These are phyloP conservation scores for Colletotrichum sp. DNA, from an alignment of 2,329 filamentous ascomycete genomes.

Conservation along the genomic window DNA sequence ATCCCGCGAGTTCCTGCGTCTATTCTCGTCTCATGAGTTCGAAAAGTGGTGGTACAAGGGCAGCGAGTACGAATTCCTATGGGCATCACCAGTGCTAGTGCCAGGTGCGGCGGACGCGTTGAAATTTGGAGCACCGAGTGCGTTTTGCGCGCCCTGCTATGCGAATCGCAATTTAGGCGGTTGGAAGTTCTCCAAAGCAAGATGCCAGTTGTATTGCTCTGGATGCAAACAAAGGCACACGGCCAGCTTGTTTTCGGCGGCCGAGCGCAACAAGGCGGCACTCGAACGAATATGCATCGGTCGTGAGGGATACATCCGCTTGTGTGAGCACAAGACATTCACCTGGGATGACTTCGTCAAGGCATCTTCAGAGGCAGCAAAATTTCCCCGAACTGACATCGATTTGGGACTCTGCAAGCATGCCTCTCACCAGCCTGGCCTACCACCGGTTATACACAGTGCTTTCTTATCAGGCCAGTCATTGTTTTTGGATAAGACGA, in stretches of 20 bases:
- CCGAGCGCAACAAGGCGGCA: neutral
- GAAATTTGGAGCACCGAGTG: neutral
- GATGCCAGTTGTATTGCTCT: neutral
- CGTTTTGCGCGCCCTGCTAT: neutral
- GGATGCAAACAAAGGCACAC: neutral
- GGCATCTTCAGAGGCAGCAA: neutral
- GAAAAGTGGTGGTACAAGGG: neutral
- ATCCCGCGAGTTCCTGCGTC: neutral
- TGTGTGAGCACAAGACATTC: neutral
- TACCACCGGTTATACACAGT: too few species aligned
- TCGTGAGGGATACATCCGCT: neutral
- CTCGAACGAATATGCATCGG: neutral
- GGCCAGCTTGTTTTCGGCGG: neutral
- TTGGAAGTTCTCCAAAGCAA: neutral
- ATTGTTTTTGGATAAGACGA: accelerated
- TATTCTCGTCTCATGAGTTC: neutral
- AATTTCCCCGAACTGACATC: neutral
- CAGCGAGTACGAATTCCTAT: neutral
- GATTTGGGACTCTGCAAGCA: neutral
- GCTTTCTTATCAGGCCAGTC: too few species aligned
- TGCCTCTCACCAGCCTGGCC: neutral
- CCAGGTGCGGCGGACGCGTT: neutral
- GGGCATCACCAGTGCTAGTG: neutral
- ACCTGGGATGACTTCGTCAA: neutral
- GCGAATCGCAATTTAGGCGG: neutral